Evolutionary conservation across 495 filamentous ascomycete species (phyloP).

Genomic region (Penicillium diatomitis): DNA sequence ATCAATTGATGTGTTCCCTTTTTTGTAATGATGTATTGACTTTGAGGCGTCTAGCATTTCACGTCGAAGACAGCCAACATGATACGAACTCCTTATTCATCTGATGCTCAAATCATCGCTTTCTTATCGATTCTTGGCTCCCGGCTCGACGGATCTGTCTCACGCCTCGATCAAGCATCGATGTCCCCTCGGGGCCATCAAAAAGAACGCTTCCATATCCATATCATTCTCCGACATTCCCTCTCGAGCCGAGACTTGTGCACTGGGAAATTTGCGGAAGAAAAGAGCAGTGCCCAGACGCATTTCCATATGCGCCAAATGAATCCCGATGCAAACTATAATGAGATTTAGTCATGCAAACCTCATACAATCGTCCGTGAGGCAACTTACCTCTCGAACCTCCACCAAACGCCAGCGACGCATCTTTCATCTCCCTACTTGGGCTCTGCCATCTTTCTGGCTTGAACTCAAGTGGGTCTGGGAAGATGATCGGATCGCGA

Average conservation of each 20-base stretch:
- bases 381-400: constrained; percentile 31
- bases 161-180: constrained; percentile 36
- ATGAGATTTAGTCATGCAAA: not conserved
- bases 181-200: constrained; percentile 33
- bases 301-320: constrained; percentile 29
- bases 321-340: constrained; percentile 33
- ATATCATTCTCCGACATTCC: constrained; percentile 39
- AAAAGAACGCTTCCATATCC: constrained; percentile 30
- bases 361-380: not conserved
- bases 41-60: too few species aligned
- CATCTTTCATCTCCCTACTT: constrained; percentile 43
- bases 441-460: constrained; percentile 33
- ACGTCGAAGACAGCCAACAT: too few species aligned
- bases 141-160: not conserved
- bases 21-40: too few species aligned
- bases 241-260: constrained; percentile 16
- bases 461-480: constrained; percentile 32
- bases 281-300: constrained; percentile 25
- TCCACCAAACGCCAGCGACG: constrained; percentile 44
- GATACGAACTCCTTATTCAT: too few species aligned
- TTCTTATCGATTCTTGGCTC: too few species aligned
- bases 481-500: constrained; percentile 21
- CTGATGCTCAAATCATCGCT: too few species aligned
- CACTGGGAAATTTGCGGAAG: constrained; percentile 23
- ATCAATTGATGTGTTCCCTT: too few species aligned